These are phyloP conservation scores for Phytopythium sindhum DNA, from an alignment of 352 stramenopile genomes.

Conservation along the genomic window DNA sequence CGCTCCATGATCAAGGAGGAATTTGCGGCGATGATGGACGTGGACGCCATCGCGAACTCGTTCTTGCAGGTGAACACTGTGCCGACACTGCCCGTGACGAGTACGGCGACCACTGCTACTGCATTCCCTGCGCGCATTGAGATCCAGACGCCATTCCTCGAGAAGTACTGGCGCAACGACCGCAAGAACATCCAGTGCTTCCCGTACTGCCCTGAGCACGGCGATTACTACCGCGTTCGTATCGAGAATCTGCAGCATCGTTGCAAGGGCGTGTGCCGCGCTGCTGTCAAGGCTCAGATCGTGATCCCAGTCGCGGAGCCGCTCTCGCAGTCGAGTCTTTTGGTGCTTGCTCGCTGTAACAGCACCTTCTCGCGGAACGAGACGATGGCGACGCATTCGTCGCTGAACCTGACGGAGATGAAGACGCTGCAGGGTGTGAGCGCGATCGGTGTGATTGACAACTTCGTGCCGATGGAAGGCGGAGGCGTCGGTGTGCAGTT, in stretches of 20 bases:
- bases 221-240: constrained; percentile 87
- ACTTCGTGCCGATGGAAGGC: constrained; percentile 34
- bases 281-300: constrained; percentile 70
- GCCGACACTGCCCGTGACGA: constrained; percentile 14
- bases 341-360: constrained; percentile 79
- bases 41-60: constrained; percentile 44
- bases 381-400: constrained; percentile 41
- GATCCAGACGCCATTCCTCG: constrained; percentile 79
- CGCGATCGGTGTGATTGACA: constrained; percentile 58
- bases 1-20: constrained; percentile 37
- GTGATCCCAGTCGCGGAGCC: constrained; percentile 42
- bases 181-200: constrained; percentile 93
- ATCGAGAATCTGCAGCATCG: constrained; percentile 83
- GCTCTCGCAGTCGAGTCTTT: constrained; percentile 31
- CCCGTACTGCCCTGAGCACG: constrained; percentile 85
- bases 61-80: constrained; percentile 34
- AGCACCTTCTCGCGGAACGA: constrained; percentile 77
- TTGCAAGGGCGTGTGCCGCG: constrained; percentile 82
- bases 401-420: constrained; percentile 56
- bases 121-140: constrained; percentile 55
- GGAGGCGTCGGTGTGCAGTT: constrained; percentile 49
- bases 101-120: constrained; percentile 11
- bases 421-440: constrained; percentile 69
- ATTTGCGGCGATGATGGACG: constrained; percentile 31
- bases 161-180: constrained; percentile 92